Base-by-base conservation (phyloP, 2,329 filamentous ascomycete species). In the Arthrobotrys megalospora region DNA sequence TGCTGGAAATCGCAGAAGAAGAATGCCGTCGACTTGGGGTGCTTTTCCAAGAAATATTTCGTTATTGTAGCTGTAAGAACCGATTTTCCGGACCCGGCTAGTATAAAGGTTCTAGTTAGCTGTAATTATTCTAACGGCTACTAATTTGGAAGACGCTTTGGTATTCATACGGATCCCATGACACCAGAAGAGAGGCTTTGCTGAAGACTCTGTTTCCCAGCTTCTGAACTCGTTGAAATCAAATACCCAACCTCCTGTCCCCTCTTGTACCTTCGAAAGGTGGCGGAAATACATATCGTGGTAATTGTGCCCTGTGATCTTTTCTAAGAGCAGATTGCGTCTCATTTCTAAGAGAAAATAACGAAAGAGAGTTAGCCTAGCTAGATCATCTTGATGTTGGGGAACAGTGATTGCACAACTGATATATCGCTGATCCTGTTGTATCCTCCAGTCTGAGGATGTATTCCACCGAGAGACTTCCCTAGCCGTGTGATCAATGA, bases 71-170 rank as follows among this genome's bases (percentile, higher is more conserved):
- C 58, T 24, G 64, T 66, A n/a, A 80, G 73, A 14, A 80, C 47
- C 1, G 79, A 67, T 78, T 79, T 81, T 72, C 80, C 80, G 10
- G 65, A 76, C 8, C 79, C 79, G 47, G 77, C 79, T 80, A 58
- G 28, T 19, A 45, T 11, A 5, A 53, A 34, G 12, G 11, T 7
- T 6, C 24, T 11, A 8, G 36, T 47, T 24, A 41, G 32, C 12
- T 38, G 1, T 43, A 28, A 14, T 28, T 28, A 28, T 28, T 28
- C 24, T 28, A 28, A 28, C 24, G 5, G 24, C 24, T 28, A 5
- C 24, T 28, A 5, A 28, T 5, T 5, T 28, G 5, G 5, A 28
- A 28, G 24, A 28, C 5, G 24, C 24, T 28, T 28, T 28, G 19
- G 38, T n/a, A 28, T 43, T 43, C 36, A 45, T 64, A 64, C 58